Percentiles rank a stretch among this genome's conserved stretches.
These are phyloP conservation scores for Ustilago esculenta DNA, from an alignment of 1,284 basidiomycete species.

Conservation along the genomic window DNA sequence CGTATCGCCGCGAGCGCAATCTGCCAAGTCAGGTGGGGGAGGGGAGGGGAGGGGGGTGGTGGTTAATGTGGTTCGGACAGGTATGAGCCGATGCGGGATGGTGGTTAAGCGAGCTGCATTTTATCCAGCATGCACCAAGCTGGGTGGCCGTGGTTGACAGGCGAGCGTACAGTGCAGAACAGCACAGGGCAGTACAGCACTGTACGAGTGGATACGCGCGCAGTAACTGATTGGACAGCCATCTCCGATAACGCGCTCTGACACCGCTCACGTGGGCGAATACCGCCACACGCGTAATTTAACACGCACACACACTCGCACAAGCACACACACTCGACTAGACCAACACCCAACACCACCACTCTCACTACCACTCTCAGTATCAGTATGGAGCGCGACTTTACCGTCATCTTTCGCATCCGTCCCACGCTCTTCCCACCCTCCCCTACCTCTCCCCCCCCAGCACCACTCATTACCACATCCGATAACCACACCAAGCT, in stretches of 20 bases:
- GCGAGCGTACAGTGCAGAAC: too few relatives aligned
- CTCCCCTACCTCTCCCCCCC: too few relatives aligned
- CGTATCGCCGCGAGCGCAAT: too few relatives aligned
- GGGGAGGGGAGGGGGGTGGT: too few relatives aligned
- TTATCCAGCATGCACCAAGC: too few relatives aligned
- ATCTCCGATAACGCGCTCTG: conserved; percentile 14
- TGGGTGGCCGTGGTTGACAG: too few relatives aligned
- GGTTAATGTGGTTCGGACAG: neutral
- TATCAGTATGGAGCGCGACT: conserved; percentile 26
- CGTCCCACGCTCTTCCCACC: conserved; percentile 13
- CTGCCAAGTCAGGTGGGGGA: too few relatives aligned
- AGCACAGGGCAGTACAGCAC: too few relatives aligned
- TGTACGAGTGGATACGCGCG: neutral
- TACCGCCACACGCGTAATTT: too few relatives aligned
- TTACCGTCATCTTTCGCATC: conserved; percentile 33
- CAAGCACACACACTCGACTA: neutral
- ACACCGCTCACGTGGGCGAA: conserved; percentile 2
- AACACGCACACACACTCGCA: too few relatives aligned
- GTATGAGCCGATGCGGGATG: neutral
- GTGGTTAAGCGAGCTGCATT: neutral
- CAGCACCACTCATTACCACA: neutral
- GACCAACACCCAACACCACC: neutral
- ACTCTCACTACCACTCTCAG: neutral
- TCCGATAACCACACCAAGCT: neutral
- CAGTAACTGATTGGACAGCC: conserved; percentile 25